phyloP scores from a whole-genome alignment of 257 asterid species.

The Solanum piurae region DNA sequence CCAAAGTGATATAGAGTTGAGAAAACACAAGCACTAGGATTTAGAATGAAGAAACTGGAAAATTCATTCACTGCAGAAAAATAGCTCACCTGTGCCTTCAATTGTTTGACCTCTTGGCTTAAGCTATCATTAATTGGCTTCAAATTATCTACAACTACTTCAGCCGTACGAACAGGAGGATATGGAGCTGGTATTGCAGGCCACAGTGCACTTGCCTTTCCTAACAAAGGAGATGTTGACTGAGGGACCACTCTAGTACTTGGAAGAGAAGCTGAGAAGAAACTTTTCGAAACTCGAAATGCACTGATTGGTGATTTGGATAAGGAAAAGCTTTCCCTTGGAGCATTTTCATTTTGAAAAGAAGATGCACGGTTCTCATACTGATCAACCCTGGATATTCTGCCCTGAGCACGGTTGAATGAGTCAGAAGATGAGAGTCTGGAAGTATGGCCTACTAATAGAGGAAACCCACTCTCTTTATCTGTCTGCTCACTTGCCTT shows the following conservation, averaged over 20 bases:
- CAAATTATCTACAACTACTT: constrained; percentile 26
- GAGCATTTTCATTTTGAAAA: constrained; percentile 28
- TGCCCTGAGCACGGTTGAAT: constrained; percentile 32
- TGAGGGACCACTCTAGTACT: constrained; percentile 38
- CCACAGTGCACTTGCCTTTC: constrained; percentile 30
- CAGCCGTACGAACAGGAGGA: constrained; percentile 21
- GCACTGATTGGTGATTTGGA: constrained; percentile 43
- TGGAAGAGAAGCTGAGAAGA: constrained; percentile 31
- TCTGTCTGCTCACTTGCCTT: constrained; percentile 32
- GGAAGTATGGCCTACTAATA: constrained; percentile 20
- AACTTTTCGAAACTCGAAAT: constrained; percentile 21
- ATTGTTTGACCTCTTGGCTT: constrained; percentile 45
- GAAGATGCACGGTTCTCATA: constrained; percentile 31
- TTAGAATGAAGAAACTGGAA: neutral
- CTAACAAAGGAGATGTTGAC: constrained; percentile 46
- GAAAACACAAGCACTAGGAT: neutral
- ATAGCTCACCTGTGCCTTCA: constrained; percentile 59
- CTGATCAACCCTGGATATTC: constrained; percentile 20
- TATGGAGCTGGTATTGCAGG: constrained; percentile 21
- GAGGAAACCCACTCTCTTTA: constrained; percentile 25
- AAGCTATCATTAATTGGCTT: constrained; percentile 28
- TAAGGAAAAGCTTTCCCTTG: constrained; percentile 36
- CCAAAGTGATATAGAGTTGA: neutral
- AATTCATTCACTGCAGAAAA: neutral
- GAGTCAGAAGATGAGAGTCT: constrained; percentile 60